phyloP scores from a whole-genome alignment of 148 eudicot genomes.

The Spergularia bocconei region DNA sequence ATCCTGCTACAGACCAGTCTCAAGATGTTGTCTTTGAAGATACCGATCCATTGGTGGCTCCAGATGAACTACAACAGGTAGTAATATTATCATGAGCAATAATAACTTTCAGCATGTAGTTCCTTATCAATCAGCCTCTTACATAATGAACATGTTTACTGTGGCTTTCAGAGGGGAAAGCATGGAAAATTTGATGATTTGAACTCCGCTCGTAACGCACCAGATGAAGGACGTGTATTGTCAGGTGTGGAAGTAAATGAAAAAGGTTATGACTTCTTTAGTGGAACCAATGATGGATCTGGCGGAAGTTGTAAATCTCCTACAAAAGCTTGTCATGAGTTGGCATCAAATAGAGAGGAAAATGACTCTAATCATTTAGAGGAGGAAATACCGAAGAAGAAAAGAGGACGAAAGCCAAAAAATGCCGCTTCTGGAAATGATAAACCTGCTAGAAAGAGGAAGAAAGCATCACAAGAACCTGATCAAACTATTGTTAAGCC shows the following conservation, averaged over 20 bases:
- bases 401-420: constrained; percentile 35
- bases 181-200: constrained; percentile 18
- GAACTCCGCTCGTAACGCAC: constrained; percentile 18
- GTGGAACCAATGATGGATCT: constrained; percentile 39
- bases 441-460: constrained; percentile 53
- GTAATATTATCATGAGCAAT: background rate
- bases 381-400: constrained; percentile 35
- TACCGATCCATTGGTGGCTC: constrained; percentile 9
- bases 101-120: background rate
- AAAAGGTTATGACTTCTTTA: constrained; percentile 30
- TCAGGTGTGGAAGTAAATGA: constrained; percentile 30
- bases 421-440: constrained; percentile 45
- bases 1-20: constrained; percentile 29
- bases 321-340: constrained; percentile 19
- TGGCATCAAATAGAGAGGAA: constrained; percentile 16
- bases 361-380: constrained; percentile 29
- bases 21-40: constrained; percentile 16
- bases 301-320: constrained; percentile 25
- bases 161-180: constrained; percentile 31
- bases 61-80: constrained; percentile 23
- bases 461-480: constrained; percentile 39
- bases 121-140: background rate
- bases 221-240: constrained; percentile 25
- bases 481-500: constrained; percentile 33
- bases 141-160: background rate